Evolutionary conservation across 805 yeast genomes (phyloP).

Genomic region (Candida insectorum): DNA sequence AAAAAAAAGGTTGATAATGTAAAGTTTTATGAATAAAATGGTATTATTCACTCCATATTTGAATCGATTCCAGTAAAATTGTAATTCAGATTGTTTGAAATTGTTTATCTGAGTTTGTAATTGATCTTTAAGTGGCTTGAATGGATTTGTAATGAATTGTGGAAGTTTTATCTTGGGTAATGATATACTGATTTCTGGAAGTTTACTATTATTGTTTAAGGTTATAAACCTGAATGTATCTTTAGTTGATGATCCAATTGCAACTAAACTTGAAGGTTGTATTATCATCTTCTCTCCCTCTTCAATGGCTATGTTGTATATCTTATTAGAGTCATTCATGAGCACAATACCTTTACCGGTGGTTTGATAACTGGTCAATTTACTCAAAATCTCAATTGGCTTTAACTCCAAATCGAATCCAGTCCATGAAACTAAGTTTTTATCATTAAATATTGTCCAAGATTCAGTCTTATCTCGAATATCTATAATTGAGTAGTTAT

Average conservation of each 20-base stretch:
- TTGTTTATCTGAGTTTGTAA: too few relatives aligned
- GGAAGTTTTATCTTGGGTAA: not conserved
- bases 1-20: conserved; percentile 10
- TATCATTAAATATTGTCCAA: conserved; percentile 40
- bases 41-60: conserved; percentile 6
- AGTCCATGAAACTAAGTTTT: conserved; percentile 45
- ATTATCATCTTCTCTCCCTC: conserved; percentile 37
- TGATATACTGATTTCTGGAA: conserved; percentile 3
- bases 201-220: conserved; percentile 3
- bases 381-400: conserved; percentile 13
- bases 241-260: too few relatives aligned
- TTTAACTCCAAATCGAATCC: conserved; percentile 32
- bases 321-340: conserved; percentile 36
- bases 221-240: conserved; percentile 3
- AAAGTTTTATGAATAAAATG: conserved; percentile 9
- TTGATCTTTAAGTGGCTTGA: not conserved
- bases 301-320: conserved; percentile 31
- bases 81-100: not conserved
- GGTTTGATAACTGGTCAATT: conserved; percentile 24
- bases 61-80: conserved; percentile 1
- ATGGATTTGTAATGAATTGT: not conserved
- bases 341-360: conserved; percentile 40
- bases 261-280: conserved; percentile 36
- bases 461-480: conserved; percentile 34
- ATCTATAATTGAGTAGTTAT: conserved; percentile 35